Conservation (phyloP, 2,329 filamentous ascomycete genomes). For the Sphaceloma murrayae region DNA sequence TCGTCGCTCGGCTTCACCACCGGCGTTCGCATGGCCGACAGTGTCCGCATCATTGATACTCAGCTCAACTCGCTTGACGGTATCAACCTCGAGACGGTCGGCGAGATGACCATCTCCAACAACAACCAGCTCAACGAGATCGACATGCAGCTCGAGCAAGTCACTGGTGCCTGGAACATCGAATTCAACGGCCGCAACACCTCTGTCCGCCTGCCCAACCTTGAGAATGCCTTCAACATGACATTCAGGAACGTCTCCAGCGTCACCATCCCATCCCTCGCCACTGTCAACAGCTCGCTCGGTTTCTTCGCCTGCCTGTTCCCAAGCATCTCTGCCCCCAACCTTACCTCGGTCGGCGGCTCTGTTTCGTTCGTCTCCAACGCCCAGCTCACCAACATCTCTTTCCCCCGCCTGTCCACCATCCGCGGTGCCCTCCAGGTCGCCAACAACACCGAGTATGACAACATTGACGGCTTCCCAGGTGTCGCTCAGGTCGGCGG, state of each 20-base stretch:
- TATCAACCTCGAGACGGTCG: constrained; percentile 67
- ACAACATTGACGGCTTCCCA: constrained; percentile 56
- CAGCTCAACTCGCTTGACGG: constrained; percentile 67
- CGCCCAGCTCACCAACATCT: constrained; percentile 58
- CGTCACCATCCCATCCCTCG: constrained; percentile 63
- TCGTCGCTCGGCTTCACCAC: constrained; percentile 50
- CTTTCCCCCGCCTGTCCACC: constrained; percentile 56
- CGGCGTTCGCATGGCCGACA: constrained; percentile 57
- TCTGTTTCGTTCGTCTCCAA: constrained; percentile 51
- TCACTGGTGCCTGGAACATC: constrained; percentile 61
- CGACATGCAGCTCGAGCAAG: constrained; percentile 66
- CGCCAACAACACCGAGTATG: constrained; percentile 77
- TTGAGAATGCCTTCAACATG: constrained; percentile 69
- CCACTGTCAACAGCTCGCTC: constrained; percentile 65
- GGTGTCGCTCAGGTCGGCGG: constrained; percentile 61
- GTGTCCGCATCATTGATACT: constrained; percentile 75
- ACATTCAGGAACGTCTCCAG: constrained; percentile 70
- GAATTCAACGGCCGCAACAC: constrained; percentile 70
- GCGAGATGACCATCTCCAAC: constrained; percentile 76
- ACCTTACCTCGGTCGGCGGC: constrained; percentile 57
- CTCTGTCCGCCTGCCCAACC: constrained; percentile 64
- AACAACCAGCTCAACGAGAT: constrained; percentile 71
- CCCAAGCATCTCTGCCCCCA: constrained; percentile 51
- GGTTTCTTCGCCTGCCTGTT: constrained; percentile 77
- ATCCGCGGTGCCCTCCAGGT: constrained; percentile 75